These are phyloP conservation scores for Malus hybrid DNA, from an alignment of 331 rosid species.

Conservation along the genomic window DNA sequence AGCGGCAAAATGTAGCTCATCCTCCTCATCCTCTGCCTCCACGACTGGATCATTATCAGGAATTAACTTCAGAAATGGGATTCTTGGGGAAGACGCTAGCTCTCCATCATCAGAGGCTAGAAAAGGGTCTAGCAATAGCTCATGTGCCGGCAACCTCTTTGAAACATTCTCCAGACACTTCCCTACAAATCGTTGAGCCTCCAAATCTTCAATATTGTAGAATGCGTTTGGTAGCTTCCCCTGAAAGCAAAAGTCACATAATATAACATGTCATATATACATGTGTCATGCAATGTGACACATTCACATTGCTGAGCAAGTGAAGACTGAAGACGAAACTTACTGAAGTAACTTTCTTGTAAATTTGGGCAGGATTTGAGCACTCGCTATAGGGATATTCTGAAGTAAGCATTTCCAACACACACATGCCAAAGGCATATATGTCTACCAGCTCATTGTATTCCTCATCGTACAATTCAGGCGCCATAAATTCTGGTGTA, in stretches of 20 bases:
- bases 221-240: slow-evolving; percentile 74
- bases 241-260: slow-evolving; percentile 16
- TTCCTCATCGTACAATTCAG: slow-evolving; percentile 84
- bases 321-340: slow-evolving; percentile 4
- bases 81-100: neutral
- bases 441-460: slow-evolving; percentile 76
- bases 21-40: slow-evolving; percentile 20
- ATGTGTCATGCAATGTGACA: neutral
- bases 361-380: slow-evolving; percentile 92
- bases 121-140: slow-evolving; percentile 76
- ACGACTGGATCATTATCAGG: neutral
- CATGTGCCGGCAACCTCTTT: slow-evolving; percentile 57
- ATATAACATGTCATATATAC: neutral
- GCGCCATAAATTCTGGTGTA: slow-evolving; percentile 96
- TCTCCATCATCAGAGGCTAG: slow-evolving; percentile 36
- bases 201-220: slow-evolving; percentile 51
- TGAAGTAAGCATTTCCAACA: slow-evolving; percentile 78
- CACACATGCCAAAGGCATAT: slow-evolving; percentile 90
- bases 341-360: slow-evolving; percentile 86
- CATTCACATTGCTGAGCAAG: neutral
- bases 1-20: neutral
- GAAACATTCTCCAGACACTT: slow-evolving; percentile 61
- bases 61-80: neutral
- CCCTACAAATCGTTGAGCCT: slow-evolving; percentile 61
- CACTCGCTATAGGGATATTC: slow-evolving; percentile 85